phyloP scores from a whole-genome alignment of 2,329 filamentous ascomycete genomes.

The Acrodontium crateriforme region DNA sequence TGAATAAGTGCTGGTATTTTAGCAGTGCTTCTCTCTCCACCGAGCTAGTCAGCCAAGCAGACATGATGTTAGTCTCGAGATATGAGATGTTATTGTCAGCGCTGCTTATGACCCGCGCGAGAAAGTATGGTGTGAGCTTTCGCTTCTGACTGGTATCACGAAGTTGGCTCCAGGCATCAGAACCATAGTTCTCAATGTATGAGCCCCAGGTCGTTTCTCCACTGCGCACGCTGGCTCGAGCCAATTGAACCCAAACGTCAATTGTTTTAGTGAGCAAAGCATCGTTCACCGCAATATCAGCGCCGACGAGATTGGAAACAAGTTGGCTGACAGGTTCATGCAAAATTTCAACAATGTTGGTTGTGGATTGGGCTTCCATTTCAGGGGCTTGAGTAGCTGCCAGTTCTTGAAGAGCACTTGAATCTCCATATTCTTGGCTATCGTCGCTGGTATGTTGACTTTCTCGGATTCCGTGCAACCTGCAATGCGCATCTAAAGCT shows the following conservation, averaged over 20 bases:
- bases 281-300: constrained; percentile 42
- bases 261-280: constrained; percentile 36
- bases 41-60: constrained; percentile 40
- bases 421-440: constrained; percentile 51
- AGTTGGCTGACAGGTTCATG: constrained; percentile 38
- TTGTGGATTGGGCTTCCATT: constrained; percentile 1
- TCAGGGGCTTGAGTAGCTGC: neutral
- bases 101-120: constrained; percentile 26
- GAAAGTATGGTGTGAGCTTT: constrained; percentile 32
- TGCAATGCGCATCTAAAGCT: constrained; percentile 21
- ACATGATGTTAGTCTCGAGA: constrained; percentile 36
- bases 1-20: constrained; percentile 47
- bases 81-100: constrained; percentile 27
- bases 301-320: constrained; percentile 48
- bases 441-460: constrained; percentile 36
- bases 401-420: constrained; percentile 37
- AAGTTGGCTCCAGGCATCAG: constrained; percentile 36
- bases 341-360: constrained; percentile 27
- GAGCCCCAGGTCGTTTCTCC: constrained; percentile 37
- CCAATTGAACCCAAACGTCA: constrained; percentile 42
- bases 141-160: constrained; percentile 32
- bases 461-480: constrained; percentile 12
- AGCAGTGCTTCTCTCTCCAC: constrained; percentile 47
- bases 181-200: constrained; percentile 41
- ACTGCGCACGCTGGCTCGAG: constrained; percentile 32